Evolutionary conservation across 2,329 filamentous ascomycete species (phyloP), one percentile per base, ranked within the genome.

Genomic region (Neurospora crassa): DNA sequence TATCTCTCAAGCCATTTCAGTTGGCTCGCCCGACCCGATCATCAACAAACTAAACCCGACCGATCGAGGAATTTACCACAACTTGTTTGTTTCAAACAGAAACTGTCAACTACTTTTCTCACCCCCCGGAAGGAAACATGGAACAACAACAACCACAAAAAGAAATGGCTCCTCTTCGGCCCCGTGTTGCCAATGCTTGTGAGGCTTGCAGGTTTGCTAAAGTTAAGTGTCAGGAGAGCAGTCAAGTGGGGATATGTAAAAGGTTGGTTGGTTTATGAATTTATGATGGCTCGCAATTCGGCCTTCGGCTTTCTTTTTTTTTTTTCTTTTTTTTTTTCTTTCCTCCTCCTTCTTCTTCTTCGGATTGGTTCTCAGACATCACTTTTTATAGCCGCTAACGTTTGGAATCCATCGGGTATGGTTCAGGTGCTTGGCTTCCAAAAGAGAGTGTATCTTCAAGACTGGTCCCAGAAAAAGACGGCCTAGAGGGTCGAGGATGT

Each of bases 131-230:
- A 53, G 24, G 16, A 63, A 63, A 43, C 14, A 41, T 67, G 47
- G 63, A 67, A n/a, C 47, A 63, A 68, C 42, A 29, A 20, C 53
- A 72, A 8, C 34, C 5, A n/a, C 43, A 69, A 40, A 42, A 67
- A 20, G 71, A 75, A 18, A 71, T 74, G 59, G 68, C 74, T 42
- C 71, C 42, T 37, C 47, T 69, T n/a, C 76, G 75, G 69, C 73
- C 78, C 24, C 80, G 81, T 70, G 78, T 82, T 70, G 79, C 78
- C 79, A 81, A 88, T 79, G 81, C 86, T 24, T 88, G 86, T 71
- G 86, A 88, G 77, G 84, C 85, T 2, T 88, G 86, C 73, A 80
- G 86, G 70, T 80, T 79, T 12, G 84, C 85, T 71, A 88, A 88
- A 79, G 81, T 87, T 29, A 86, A 84, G 71, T 88, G 86, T 74